Conservation (phyloP, 2,329 filamentous ascomycete species). For the Aureobasidium sp. region DNA sequence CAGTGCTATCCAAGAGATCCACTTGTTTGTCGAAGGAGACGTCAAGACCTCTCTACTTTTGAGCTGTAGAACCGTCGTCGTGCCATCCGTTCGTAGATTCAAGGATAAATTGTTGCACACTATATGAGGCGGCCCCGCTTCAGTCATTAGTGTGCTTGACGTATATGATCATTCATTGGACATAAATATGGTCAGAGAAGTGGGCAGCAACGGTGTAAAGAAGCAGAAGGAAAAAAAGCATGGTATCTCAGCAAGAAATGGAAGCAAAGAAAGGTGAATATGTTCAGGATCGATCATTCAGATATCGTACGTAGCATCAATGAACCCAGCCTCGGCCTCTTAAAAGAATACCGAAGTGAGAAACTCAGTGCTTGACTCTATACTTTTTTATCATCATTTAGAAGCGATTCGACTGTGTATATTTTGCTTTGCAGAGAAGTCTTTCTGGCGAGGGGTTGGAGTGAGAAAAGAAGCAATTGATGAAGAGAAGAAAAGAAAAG, state of each 20-base stretch:
- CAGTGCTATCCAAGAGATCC: neutral
- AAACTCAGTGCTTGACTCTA: constrained; percentile 9
- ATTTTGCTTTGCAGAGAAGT: neutral
- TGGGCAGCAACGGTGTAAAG: neutral
- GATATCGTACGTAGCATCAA: constrained; percentile 11
- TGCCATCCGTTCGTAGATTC: too few species aligned
- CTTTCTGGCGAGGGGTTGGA: neutral
- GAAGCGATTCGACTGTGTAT: neutral
- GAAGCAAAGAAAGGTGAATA: neutral
- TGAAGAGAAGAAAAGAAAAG: constrained; percentile 13
- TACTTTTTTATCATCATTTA: constrained; percentile 11
- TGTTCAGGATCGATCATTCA: neutral
- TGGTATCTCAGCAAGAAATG: too few species aligned
- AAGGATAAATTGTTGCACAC: neutral
- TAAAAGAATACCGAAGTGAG: neutral
- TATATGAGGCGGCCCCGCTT: neutral
- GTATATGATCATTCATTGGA: neutral
- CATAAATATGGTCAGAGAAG: neutral
- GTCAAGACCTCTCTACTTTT: too few species aligned
- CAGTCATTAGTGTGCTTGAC: neutral
- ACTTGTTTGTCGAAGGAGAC: too few species aligned
- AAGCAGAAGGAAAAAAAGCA: neutral
- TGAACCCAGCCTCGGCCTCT: neutral
- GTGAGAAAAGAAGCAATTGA: neutral
- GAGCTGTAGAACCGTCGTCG: too few species aligned